These are phyloP conservation scores for Neurospora cerealis DNA, from an alignment of 495 filamentous ascomycete species.

Conservation along the genomic window DNA sequence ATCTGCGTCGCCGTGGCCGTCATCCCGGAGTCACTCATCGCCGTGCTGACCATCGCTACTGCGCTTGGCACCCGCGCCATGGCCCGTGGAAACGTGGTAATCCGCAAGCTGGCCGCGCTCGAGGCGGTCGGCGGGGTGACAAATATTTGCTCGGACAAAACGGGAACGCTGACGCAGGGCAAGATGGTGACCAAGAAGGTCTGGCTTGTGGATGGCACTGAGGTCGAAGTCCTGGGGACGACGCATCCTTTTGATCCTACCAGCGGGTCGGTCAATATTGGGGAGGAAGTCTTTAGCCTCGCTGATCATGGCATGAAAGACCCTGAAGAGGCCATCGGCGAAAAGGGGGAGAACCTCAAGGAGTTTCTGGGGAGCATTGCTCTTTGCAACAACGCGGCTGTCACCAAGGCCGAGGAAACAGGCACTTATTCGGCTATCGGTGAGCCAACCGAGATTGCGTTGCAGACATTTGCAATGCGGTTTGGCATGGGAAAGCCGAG, in stretches of 20 bases:
- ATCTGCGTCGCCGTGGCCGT: conserved; percentile 64
- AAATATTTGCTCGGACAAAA: conserved; percentile 86
- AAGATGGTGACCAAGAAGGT: conserved; percentile 67
- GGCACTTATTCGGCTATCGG: conserved; percentile 47
- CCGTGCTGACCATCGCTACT: conserved; percentile 63
- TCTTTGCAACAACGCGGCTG: conserved; percentile 38
- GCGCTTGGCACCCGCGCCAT: conserved; percentile 69
- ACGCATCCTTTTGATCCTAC: conserved; percentile 37
- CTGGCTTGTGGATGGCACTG: conserved; percentile 57
- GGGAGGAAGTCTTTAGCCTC: conserved; percentile 1
- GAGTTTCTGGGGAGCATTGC: conserved; percentile 19
- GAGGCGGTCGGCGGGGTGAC: conserved; percentile 79
- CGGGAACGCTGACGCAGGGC: conserved; percentile 69
- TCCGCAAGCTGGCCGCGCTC: conserved; percentile 62
- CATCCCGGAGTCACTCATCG: conserved; percentile 60
- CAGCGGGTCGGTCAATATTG: conserved; percentile 16
- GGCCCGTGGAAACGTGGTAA: conserved; percentile 65
- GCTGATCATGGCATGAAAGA: background rate
- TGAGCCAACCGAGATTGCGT: conserved; percentile 78
- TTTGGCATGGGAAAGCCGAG: conserved; percentile 51
- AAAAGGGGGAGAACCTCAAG: conserved; percentile 8
- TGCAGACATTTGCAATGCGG: conserved; percentile 68
- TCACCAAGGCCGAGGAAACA: conserved; percentile 21
- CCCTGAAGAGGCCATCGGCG: background rate
- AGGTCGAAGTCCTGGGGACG: conserved; percentile 46